A percentile compares a stretch with the other conserved stretches of the same genome.
Evolutionary conservation across 345 rosid genomes (phyloP).

Genomic region (Garcia nutans): DNA sequence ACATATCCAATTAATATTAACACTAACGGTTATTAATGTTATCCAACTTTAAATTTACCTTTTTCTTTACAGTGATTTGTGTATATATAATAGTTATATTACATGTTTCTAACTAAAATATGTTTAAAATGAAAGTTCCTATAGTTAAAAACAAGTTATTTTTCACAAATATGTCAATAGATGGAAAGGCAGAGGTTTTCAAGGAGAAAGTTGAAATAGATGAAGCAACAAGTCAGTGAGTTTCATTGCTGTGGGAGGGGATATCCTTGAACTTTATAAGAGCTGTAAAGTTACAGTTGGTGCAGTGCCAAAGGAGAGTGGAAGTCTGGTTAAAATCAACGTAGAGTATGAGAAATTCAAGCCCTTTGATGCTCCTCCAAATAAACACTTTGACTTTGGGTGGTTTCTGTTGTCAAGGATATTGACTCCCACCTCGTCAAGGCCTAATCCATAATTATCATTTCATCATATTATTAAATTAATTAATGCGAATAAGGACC

Average conservation of each 20-base stretch:
- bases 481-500: no score
- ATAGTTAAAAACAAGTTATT: no score
- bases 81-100: no score
- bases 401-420: not conserved
- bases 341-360: slow-evolving; percentile 2
- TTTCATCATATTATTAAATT: no score
- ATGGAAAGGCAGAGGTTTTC: slow-evolving; percentile 25
- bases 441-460: not conserved
- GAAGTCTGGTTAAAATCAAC: not conserved
- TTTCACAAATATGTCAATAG: not conserved
- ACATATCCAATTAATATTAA: no score
- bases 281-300: slow-evolving; percentile 9
- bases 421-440: slow-evolving; percentile 8
- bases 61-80: no score
- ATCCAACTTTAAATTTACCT: no score
- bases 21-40: no score
- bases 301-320: not conserved
- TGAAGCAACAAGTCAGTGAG: slow-evolving; percentile 23
- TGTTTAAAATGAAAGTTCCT: no score
- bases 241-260: slow-evolving; percentile 22
- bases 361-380: not conserved
- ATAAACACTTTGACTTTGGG: not conserved
- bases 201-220: slow-evolving; percentile 37
- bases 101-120: no score
- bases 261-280: slow-evolving; percentile 29